These are phyloP conservation scores for Neurospora sp. DNA, from an alignment of 495 filamentous ascomycete genomes.

Conservation along the genomic window DNA sequence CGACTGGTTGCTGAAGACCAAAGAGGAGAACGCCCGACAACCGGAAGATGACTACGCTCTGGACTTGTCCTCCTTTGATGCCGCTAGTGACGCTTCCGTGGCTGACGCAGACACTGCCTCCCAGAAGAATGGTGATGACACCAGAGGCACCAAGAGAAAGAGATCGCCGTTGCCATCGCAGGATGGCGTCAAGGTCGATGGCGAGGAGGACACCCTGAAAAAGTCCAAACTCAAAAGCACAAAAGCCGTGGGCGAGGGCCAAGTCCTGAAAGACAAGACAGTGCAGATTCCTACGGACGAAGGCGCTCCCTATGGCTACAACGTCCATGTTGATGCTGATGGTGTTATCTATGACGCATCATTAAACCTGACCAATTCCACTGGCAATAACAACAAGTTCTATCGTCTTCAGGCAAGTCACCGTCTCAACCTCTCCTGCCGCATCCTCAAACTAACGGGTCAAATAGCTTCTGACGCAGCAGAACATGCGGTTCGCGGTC, in stretches of 20 bases:
- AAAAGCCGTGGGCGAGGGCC: constrained; percentile 25
- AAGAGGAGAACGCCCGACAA: constrained; percentile 30
- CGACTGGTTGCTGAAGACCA: constrained; percentile 51
- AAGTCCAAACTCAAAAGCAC: constrained; percentile 13
- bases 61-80: background rate
- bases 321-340: constrained; percentile 54
- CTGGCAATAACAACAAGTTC: constrained; percentile 63
- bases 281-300: constrained; percentile 41
- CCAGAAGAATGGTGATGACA: background rate
- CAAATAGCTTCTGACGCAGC: constrained; percentile 26
- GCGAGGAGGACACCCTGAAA: constrained; percentile 3
- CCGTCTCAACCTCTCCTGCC: background rate
- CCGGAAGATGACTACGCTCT: constrained; percentile 13
- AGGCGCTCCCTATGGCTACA: constrained; percentile 19
- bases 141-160: constrained; percentile 11
- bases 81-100: background rate
- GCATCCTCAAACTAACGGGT: constrained; percentile 2
- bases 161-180: constrained; percentile 7
- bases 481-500: constrained; percentile 29
- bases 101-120: background rate
- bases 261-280: constrained; percentile 34
- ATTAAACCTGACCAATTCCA: constrained; percentile 50
- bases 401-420: constrained; percentile 49
- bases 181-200: background rate
- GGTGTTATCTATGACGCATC: constrained; percentile 57